Base-by-base conservation (phyloP, 2,329 filamentous ascomycete species). In the Pseudocercospora crystallina region DNA sequence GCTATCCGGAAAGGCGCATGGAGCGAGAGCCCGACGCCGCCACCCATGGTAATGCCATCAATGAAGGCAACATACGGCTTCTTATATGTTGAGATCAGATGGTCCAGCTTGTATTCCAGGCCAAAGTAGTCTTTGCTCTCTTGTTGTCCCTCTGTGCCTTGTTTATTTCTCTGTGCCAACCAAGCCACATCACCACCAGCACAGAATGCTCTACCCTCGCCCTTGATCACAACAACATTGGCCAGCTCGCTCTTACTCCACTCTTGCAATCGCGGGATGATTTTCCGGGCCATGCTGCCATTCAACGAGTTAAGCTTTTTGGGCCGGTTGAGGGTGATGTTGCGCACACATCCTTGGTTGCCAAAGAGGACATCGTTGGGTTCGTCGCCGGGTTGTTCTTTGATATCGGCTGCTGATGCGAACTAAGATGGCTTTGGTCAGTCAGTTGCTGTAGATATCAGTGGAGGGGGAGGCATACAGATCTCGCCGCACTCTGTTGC, bases 11-110 rank as follows among this genome's bases (percentile, higher is more conserved):
- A 92, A 2, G 94, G 95, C 2, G 94, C 92, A 72, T 99, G 95
- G 45, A 96, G 82, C 70, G 89, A 95, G 49, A 99, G 81, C 5
- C 94, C 94, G 46, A 97, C 94, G 60, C 94, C 94, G 49, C 94
- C 94, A 49, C 94, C 94, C 94, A 99, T 99, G 45, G 95, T 99
- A 70, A 96, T 88, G 53, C 94, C 94, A 67, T 99, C 94, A 86
- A 99, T 95, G 67, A 97, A 87, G 30, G 94, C 88, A 45, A 99
- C 83, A 67, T 94, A 95, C 0, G 94, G 94, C 76, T 96, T 99
- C 55, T 77, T 69, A 75, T 96, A 96, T 33, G 91, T 96, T 15
- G 94, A 89, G 68, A 99, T 96, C 62, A 92, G 79, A 73, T 99
- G 94, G 70, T 99, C 89, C 57, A 99, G 84, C 75, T 89, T 86